Conservation (phyloP, 495 filamentous ascomycete genomes). For the Cudoniella acicularis region DNA sequence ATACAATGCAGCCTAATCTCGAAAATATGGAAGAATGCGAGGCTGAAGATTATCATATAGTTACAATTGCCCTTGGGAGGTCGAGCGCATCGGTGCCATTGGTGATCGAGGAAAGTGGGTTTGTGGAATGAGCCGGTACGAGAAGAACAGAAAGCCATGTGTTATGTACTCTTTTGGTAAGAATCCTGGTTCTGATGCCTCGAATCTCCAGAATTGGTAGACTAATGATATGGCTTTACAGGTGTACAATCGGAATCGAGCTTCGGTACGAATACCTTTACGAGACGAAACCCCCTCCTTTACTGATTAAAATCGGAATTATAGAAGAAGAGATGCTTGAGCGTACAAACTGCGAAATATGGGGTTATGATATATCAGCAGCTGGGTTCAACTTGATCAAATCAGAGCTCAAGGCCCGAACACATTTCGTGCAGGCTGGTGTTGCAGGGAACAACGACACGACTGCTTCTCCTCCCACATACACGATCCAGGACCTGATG, state of each 20-base stretch:
- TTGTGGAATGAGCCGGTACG: conserved; percentile 28
- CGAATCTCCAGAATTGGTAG: neutral
- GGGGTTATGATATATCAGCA: conserved; percentile 31
- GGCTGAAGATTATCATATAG: neutral
- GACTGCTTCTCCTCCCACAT: conserved; percentile 20
- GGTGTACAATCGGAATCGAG: conserved; percentile 28
- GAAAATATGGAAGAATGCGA: too few relatives aligned
- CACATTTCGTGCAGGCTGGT: conserved; percentile 24
- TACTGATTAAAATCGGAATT: conserved; percentile 1
- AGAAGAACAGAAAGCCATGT: conserved; percentile 14
- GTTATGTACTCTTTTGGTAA: conserved; percentile 30
- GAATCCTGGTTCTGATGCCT: too few relatives aligned
- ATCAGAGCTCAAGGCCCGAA: neutral
- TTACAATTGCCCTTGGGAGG: conserved; percentile 28
- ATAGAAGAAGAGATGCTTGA: conserved; percentile 30
- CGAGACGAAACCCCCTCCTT: neutral
- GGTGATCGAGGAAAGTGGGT: conserved; percentile 34
- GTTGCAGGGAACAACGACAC: conserved; percentile 19
- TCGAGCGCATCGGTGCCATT: conserved; percentile 29
- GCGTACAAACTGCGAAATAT: conserved; percentile 28
- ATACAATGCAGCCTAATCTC: too few relatives aligned
- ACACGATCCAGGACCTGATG: conserved; percentile 28
- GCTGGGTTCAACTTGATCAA: conserved; percentile 21
- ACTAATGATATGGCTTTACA: neutral
- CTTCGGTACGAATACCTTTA: conserved; percentile 17